Base-by-base conservation (phyloP, 176 grass and related monocot species). In the Zoysia japonica region DNA sequence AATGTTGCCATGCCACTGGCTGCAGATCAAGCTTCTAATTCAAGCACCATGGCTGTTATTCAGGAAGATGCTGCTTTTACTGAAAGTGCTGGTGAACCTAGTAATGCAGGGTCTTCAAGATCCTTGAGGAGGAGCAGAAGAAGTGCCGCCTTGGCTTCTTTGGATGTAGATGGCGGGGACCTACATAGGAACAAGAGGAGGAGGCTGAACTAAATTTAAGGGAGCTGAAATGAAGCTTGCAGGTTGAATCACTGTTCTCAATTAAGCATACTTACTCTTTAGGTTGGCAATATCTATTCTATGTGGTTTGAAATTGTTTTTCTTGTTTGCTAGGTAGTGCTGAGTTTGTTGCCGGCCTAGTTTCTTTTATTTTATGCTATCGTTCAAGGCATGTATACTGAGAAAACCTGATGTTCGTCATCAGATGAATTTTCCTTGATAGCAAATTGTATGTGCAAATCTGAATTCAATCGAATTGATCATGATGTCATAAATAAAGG, bases 11-110 rank as follows among this genome's bases (percentile, higher is more conserved):
- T 67, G 10, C 71, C 84, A 11, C 71, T 93, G 14, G 68, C 85
- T 75, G 90, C 90, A 43, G 96, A 98, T 69, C 95, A 94, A 80
- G 92, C 81, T 56, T 98, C 96, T 78, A 91, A 89, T 78, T 98
- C 96, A 43, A 98, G 96, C 78, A 98, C 92, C 73, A 95, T 95
- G 96, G 96, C 96, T 75, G 86, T 93, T n/a, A 98, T 98, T 89
- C 92, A 95, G 65, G 96, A 89, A 66, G 96, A 95, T 55, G 85
- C 78, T 70, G 81, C 88, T 70, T 86, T 77, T 52, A 78, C 90
- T 72, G 91, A 82, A 70, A 83, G 79, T 3, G 46, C 74, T 14
- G 75, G 70, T 6, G 83, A 82, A 67, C 88, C 88, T 84, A 93
- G 76, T 80, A 93, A 90, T 84, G 96, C 78, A 43, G 92, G 96